Evolutionary conservation across 208 protist species (phyloP).

Genomic region (Leishmania guyanensis): DNA sequence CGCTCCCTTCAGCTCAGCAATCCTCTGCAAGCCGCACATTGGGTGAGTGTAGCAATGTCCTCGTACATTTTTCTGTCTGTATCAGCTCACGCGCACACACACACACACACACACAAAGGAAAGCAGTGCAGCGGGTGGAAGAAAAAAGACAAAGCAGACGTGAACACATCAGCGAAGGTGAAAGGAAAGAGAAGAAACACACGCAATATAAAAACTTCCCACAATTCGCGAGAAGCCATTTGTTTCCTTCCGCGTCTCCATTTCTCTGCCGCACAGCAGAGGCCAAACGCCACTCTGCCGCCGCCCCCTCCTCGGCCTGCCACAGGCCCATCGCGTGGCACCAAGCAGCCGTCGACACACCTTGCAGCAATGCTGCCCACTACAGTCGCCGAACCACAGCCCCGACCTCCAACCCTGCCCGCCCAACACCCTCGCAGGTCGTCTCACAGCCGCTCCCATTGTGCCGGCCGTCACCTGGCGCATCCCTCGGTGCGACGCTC

Average conservation of each 20-base stretch:
- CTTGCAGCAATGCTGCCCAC: background rate
- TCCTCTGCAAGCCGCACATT: background rate
- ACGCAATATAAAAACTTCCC: background rate
- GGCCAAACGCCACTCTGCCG: background rate
- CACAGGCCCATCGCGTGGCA: background rate
- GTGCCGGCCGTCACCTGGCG: too few relatives aligned
- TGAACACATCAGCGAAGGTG: background rate
- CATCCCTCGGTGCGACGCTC: too few relatives aligned
- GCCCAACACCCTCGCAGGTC: too few relatives aligned
- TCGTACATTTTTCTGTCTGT: background rate
- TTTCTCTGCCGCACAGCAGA: background rate
- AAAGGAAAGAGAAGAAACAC: slow-evolving; percentile 7
- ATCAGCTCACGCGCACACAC: background rate
- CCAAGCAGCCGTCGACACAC: background rate
- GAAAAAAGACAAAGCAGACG: background rate
- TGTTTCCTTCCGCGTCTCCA: background rate
- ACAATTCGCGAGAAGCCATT: background rate
- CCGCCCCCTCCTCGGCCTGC: background rate
- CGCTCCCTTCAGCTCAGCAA: background rate
- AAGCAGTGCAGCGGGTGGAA: too few relatives aligned
- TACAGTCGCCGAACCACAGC: too few relatives aligned
- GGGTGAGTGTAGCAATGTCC: background rate
- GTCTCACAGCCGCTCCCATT: too few relatives aligned
- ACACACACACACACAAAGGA: slow-evolving; percentile 6
- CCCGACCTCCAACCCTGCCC: too few relatives aligned